Conservation (phyloP, 2,329 filamentous ascomycete species). For the Beauveria varroae region DNA sequence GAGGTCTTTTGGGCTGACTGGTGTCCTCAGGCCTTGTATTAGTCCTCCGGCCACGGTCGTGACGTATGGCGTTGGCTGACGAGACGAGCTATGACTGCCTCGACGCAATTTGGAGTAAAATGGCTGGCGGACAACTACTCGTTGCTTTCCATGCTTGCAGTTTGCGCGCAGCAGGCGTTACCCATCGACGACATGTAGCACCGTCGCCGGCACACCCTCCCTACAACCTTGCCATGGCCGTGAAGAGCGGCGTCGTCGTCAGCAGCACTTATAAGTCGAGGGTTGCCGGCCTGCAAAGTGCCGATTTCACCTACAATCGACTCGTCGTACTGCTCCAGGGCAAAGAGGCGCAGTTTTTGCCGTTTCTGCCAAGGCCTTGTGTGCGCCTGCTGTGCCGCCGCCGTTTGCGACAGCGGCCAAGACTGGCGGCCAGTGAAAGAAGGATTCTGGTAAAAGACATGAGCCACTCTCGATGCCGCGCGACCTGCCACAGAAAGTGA, state of each 20-base stretch:
- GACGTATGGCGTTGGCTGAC: too few relatives aligned
- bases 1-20: not conserved
- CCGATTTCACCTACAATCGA: not conserved
- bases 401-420: not conserved
- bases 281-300: not conserved
- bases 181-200: not conserved
- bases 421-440: slow-evolving; percentile 4
- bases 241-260: not conserved
- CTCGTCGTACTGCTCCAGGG: slow-evolving; percentile 3
- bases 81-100: not conserved
- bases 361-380: not conserved
- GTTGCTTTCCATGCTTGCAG: not conserved
- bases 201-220: not conserved
- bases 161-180: not conserved
- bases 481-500: not conserved
- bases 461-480: not conserved
- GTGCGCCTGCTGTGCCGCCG: not conserved
- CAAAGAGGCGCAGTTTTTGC: not conserved
- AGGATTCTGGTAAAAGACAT: slow-evolving; percentile 2
- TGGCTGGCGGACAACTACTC: not conserved
- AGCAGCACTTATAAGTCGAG: not conserved
- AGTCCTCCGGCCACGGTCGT: not conserved
- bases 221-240: not conserved
- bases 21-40: not conserved
- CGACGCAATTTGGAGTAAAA: not conserved